Evolutionary conservation across 257 asterid species (phyloP).

Genomic region (Oldenlandia corymbosa): DNA sequence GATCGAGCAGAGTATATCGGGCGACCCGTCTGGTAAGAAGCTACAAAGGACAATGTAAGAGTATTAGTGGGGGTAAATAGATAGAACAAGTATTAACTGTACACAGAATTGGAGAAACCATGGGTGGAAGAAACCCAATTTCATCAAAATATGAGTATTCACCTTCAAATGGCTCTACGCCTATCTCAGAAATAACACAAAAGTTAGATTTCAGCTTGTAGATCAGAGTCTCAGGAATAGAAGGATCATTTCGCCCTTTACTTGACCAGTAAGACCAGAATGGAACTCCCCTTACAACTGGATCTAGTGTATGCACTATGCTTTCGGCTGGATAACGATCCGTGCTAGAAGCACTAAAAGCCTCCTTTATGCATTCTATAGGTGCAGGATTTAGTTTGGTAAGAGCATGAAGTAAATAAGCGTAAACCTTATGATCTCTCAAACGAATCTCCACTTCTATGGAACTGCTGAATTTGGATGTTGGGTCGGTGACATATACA

Average conservation of each 20-base stretch:
- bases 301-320: slow-evolving; percentile 51
- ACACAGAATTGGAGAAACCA: background rate
- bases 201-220: slow-evolving; percentile 54
- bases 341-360: slow-evolving; percentile 73
- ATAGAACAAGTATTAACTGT: background rate
- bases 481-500: slow-evolving; percentile 23
- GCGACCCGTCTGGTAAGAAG: slow-evolving; percentile 53
- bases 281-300: slow-evolving; percentile 38
- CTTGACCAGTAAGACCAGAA: slow-evolving; percentile 99
- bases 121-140: background rate
- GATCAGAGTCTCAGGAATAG: slow-evolving; percentile 57
- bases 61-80: background rate
- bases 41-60: slow-evolving; percentile 30
- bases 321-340: slow-evolving; percentile 70
- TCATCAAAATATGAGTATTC: slow-evolving; percentile 10
- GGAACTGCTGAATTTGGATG: slow-evolving; percentile 19
- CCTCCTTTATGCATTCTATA: slow-evolving; percentile 49
- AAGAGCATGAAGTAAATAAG: slow-evolving; percentile 53
- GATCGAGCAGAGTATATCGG: slow-evolving; percentile 73
- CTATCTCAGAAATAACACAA: slow-evolving; percentile 66
- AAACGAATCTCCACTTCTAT: slow-evolving; percentile 28
- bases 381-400: slow-evolving; percentile 34
- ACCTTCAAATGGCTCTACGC: slow-evolving; percentile 82
- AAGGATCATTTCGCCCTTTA: slow-evolving; percentile 61
- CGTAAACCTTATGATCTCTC: slow-evolving; percentile 55